Percentiles rank a stretch among this genome's conserved stretches.
Conservation (phyloP, 2,329 filamentous ascomycete genomes). For the Plectosphaerella plurivora region DNA sequence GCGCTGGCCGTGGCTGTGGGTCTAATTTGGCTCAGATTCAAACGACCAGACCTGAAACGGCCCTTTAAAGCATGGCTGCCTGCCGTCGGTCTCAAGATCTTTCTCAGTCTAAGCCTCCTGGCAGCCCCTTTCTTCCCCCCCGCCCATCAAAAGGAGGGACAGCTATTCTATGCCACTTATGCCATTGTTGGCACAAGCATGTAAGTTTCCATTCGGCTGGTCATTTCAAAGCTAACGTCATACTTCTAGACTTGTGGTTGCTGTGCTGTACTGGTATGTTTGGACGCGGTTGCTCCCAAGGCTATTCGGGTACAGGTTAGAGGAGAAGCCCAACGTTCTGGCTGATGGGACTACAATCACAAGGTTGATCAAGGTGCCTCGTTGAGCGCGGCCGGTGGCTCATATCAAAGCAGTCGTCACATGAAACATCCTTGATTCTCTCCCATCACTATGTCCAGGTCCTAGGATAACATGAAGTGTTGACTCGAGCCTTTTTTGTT, state of each 20-base stretch:
- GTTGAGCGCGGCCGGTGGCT: too few relatives aligned
- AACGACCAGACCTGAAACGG: conserved; percentile 53
- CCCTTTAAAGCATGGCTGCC: conserved; percentile 63
- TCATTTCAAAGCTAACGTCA: neutral
- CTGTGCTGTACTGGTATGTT: conserved; percentile 63
- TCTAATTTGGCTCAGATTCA: conserved; percentile 55
- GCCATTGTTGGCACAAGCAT: conserved; percentile 47
- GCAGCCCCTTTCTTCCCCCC: conserved; percentile 61
- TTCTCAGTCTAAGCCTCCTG: conserved; percentile 49
- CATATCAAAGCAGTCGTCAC: too few relatives aligned
- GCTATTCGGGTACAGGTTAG: conserved; percentile 55
- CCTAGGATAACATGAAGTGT: too few relatives aligned
- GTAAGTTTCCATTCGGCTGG: conserved; percentile 35
- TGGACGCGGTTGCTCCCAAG: conserved; percentile 59
- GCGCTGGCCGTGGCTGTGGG: conserved; percentile 53
- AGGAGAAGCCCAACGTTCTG: conserved; percentile 56
- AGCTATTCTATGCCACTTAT: conserved; percentile 49
- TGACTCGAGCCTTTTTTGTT: too few relatives aligned
- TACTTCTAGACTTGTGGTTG: conserved; percentile 49
- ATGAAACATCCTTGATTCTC: too few relatives aligned
- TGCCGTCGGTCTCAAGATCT: conserved; percentile 51
- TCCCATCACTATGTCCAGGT: too few relatives aligned
- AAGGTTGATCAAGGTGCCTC: conserved; percentile 35
- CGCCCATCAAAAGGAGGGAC: conserved; percentile 35
- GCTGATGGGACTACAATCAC: conserved; percentile 65